Percentiles rank a stretch among this genome's conserved stretches.
Evolutionary conservation across 495 filamentous ascomycete genomes (phyloP).

Genomic region (Aspergillus campestris): DNA sequence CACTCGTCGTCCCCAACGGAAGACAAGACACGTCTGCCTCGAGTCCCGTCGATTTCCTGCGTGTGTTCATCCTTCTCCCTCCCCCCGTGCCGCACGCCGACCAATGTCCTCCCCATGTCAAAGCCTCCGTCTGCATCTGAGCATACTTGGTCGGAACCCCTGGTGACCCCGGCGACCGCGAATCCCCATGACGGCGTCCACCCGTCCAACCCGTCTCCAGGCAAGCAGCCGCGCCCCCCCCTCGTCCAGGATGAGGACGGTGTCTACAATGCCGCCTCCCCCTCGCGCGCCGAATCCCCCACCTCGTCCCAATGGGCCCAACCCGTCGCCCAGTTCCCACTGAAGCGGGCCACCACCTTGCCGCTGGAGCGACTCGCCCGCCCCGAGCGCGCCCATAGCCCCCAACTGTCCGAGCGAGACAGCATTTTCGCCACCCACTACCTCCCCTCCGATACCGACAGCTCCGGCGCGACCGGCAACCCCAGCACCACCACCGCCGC

Average conservation of each 20-base stretch:
- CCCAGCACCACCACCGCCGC: no score
- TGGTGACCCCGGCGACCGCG: constrained; percentile 43
- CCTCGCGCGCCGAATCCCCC: constrained; percentile 36
- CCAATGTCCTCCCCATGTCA: constrained; percentile 53
- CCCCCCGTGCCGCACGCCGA: constrained; percentile 15
- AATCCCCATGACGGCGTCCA: constrained; percentile 40
- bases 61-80: background rate
- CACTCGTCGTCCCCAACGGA: no score
- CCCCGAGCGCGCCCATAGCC: constrained; percentile 25
- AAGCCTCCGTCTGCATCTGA: constrained; percentile 41
- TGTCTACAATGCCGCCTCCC: constrained; percentile 24
- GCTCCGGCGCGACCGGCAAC: no score
- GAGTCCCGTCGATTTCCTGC: no score
- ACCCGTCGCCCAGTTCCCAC: constrained; percentile 20
- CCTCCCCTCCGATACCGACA: constrained; percentile 39
- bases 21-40: no score
- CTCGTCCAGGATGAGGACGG: constrained; percentile 26
- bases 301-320: constrained; percentile 31
- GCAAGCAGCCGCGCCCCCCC: constrained; percentile 36
- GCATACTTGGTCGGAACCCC: constrained; percentile 37
- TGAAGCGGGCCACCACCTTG: constrained; percentile 30
- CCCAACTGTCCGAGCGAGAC: constrained; percentile 53
- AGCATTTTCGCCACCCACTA: constrained; percentile 59
- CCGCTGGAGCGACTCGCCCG: constrained; percentile 22
- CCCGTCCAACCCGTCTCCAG: constrained; percentile 22